phyloP scores from a whole-genome alignment of 805 yeast genomes.

The Naumovozyma dairenensis region DNA sequence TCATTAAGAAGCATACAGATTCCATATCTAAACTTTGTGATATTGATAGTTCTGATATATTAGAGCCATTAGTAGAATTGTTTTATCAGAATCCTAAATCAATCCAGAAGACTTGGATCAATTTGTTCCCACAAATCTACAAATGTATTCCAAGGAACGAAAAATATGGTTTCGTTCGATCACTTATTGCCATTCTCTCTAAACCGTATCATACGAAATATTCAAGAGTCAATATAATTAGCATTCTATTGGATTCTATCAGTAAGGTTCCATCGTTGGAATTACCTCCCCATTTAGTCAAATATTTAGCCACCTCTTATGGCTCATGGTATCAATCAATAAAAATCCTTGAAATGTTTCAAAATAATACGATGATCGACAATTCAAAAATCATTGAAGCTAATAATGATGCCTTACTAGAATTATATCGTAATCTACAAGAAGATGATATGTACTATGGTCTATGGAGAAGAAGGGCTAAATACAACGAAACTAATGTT shows the following conservation, averaged over 20 bases:
- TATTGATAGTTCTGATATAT: constrained; percentile 48
- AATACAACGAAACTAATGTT: constrained; percentile 83
- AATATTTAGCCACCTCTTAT: constrained; percentile 77
- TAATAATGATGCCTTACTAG: constrained; percentile 82
- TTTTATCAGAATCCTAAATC: constrained; percentile 75
- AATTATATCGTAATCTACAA: constrained; percentile 76
- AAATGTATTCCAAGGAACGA: constrained; percentile 67
- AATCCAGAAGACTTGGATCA: constrained; percentile 75
- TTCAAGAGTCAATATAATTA: constrained; percentile 77
- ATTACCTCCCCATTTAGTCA: constrained; percentile 88
- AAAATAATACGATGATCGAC: constrained; percentile 48
- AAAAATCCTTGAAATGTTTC: constrained; percentile 67
- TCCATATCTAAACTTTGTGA: constrained; percentile 23
- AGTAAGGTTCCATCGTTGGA: constrained; percentile 62
- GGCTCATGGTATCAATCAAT: constrained; percentile 89
- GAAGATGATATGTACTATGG: constrained; percentile 98
- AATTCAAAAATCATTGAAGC: constrained; percentile 72
- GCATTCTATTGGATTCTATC: constrained; percentile 76
- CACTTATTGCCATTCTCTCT: constrained; percentile 67
- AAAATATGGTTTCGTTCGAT: constrained; percentile 72
- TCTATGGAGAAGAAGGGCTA: constrained; percentile 92
- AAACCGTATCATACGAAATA: constrained; percentile 93
- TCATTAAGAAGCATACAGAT: constrained; percentile 29
- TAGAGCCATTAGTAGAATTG: constrained; percentile 66
- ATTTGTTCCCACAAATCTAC: constrained; percentile 74